phyloP scores from a whole-genome alignment of 176 grass and related monocot species.

The Carex cristatella region DNA sequence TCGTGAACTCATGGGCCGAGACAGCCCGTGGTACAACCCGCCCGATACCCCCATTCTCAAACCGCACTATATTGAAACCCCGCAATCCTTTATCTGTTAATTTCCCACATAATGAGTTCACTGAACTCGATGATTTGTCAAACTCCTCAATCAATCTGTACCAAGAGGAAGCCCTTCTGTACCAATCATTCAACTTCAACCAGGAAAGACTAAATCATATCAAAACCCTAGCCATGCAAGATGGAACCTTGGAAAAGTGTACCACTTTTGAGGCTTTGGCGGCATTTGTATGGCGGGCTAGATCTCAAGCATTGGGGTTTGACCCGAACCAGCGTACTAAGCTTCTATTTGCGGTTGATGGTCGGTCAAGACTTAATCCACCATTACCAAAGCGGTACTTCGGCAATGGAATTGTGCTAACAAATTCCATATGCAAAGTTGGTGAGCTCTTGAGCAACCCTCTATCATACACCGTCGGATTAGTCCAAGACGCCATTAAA shows the following conservation, averaged over 20 bases:
- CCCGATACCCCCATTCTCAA: slow-evolving; percentile 32
- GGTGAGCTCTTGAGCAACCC: slow-evolving; percentile 37
- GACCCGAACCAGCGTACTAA: slow-evolving; percentile 29
- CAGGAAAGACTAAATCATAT: slow-evolving; percentile 31
- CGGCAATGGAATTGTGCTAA: slow-evolving; percentile 69
- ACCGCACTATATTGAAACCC: slow-evolving; percentile 44
- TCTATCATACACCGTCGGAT: slow-evolving; percentile 19
- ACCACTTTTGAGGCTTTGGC: slow-evolving; percentile 60
- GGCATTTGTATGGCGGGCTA: slow-evolving; percentile 56
- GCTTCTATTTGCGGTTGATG: slow-evolving; percentile 74
- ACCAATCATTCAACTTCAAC: slow-evolving; percentile 61
- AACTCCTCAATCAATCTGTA: not conserved
- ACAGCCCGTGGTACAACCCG: slow-evolving; percentile 38
- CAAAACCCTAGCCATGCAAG: slow-evolving; percentile 31
- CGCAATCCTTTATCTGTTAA: slow-evolving; percentile 40
- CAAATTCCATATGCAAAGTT: slow-evolving; percentile 42
- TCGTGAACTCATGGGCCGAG: slow-evolving; percentile 78
- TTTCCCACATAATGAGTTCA: slow-evolving; percentile 62
- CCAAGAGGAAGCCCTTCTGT: slow-evolving; percentile 29
- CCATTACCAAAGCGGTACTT: slow-evolving; percentile 58
- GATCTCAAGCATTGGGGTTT: slow-evolving; percentile 43
- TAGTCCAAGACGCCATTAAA: slow-evolving; percentile 43
- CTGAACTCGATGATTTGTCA: slow-evolving; percentile 31
- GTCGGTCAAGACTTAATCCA: slow-evolving; percentile 42
- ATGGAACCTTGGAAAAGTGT: slow-evolving; percentile 25